These are phyloP conservation scores for Elsinoe ampelina DNA, from an alignment of 2,329 filamentous ascomycete species.

Conservation along the genomic window DNA sequence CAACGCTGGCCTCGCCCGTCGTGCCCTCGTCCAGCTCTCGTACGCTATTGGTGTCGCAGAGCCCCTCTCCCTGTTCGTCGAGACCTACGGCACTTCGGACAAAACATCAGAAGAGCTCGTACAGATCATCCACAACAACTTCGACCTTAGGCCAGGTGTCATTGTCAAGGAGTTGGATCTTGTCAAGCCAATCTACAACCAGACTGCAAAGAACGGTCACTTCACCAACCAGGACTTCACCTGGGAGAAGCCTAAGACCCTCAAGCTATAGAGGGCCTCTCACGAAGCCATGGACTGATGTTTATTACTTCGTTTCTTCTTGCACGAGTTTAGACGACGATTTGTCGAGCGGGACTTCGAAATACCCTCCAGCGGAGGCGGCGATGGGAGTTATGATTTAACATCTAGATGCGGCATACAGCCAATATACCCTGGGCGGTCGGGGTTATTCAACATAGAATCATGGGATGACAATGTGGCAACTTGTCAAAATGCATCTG, in stretches of 20 bases:
- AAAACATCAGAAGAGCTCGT: conserved; percentile 90
- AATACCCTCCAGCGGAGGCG: conserved; percentile 5
- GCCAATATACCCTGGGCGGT: conserved; percentile 16
- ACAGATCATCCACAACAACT: conserved; percentile 89
- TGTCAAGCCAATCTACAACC: conserved; percentile 91
- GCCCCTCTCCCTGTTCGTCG: conserved; percentile 95
- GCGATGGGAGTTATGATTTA: neutral
- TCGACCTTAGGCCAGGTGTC: conserved; percentile 94
- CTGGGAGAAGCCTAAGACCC: conserved; percentile 76
- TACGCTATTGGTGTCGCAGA: conserved; percentile 99
- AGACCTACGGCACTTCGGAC: conserved; percentile 89
- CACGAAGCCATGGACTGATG: conserved; percentile 2
- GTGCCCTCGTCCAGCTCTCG: conserved; percentile 91
- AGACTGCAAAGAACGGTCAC: conserved; percentile 99
- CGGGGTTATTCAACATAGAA: conserved; percentile 20
- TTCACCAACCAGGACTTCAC: conserved; percentile 97
- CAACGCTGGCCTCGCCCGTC: conserved; percentile 76
- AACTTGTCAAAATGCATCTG: conserved; percentile 17
- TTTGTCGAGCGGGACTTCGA: conserved; percentile 10
- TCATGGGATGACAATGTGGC: conserved; percentile 15
- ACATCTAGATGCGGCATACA: conserved; percentile 11
- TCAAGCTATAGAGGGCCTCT: conserved; percentile 4
- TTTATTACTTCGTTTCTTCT: conserved; percentile 11
- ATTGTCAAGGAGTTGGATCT: conserved; percentile 97
- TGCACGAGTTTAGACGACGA: conserved; percentile 8